Evolutionary conservation across 257 asterid genomes (phyloP), one percentile per base, ranked within the genome.

Genomic region (Ligustrum vulgare): DNA sequence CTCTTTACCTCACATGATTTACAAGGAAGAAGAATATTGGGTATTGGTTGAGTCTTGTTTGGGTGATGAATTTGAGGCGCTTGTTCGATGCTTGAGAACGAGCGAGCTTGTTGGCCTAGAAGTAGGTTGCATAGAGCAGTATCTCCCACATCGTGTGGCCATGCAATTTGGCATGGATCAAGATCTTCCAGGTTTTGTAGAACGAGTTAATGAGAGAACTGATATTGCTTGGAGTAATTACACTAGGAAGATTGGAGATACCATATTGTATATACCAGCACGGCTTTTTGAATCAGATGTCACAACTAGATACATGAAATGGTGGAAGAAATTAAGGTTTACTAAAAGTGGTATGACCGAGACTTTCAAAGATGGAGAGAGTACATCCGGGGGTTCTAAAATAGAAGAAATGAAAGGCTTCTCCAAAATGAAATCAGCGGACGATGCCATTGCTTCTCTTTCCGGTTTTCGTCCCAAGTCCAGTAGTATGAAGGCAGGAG

Each of bases 121-220:
- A 41, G 9, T 74, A 3, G 77, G 62, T 32, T 82, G 86, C 74
- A 70, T 83, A 43, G 82, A 85, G 34, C 84, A 76, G 36, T 85
- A 89, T 72, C 72, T 75, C 45, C 90, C 91, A 3, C 87, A 89
- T 66, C 84, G 90, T 5, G 93, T 85, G 16, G 80, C 89, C 0
- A 82, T 67, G 91, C 93, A 89, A 8, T 85, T 89, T 54, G 87
- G 82, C 8, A 13, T 78, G 67, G 90, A 87, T 82, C 91, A 87
- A 70, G 91, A 82, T 34, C 49, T 86, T 32, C 89, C 87, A 0
- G 78, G 72, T 9, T 33, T 5, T 7, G 81, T 77, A 37, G 65
- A 37, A 1, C 74, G 70, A 33, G 77, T 64, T 34, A 37, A 56
- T 43, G 39, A 4, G 43, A 54, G 72, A 36, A 51, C 77, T 6